These are phyloP conservation scores for Poronia punctata DNA, from an alignment of 495 filamentous ascomycete species.

Conservation along the genomic window DNA sequence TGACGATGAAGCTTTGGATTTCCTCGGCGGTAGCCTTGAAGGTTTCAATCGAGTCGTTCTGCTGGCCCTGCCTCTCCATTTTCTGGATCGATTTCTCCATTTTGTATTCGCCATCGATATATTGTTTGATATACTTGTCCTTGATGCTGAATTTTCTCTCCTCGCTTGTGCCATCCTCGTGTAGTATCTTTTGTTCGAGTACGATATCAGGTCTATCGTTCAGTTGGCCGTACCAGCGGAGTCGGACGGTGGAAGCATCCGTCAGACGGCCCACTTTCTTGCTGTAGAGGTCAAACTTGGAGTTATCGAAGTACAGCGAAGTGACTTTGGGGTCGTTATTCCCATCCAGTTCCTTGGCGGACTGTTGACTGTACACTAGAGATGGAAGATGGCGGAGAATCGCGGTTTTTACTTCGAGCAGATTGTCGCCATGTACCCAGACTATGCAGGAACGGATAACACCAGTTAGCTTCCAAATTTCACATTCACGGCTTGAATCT, in stretches of 20 bases:
- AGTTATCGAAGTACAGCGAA: constrained; percentile 90
- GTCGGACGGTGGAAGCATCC: constrained; percentile 73
- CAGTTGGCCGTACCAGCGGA: constrained; percentile 90
- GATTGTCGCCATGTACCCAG: constrained; percentile 92
- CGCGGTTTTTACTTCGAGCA: constrained; percentile 91
- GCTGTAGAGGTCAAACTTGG: constrained; percentile 75
- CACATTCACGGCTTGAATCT: neutral
- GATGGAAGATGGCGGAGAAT: constrained; percentile 85
- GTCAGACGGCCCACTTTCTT: constrained; percentile 72
- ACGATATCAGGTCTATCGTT: constrained; percentile 67
- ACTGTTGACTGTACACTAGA: constrained; percentile 84
- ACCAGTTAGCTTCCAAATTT: constrained; percentile 10
- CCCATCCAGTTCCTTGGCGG: constrained; percentile 66
- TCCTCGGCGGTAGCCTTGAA: constrained; percentile 67
- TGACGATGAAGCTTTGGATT: constrained; percentile 73
- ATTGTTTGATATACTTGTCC: constrained; percentile 85
- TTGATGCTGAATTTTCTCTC: constrained; percentile 81
- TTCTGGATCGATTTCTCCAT: constrained; percentile 87
- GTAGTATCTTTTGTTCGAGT: constrained; percentile 82
- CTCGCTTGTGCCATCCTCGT: constrained; percentile 63
- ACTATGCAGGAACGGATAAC: constrained; percentile 48
- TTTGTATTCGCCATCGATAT: constrained; percentile 78
- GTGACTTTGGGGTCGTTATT: constrained; percentile 85
- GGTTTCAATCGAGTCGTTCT: constrained; percentile 54
- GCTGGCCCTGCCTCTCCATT: constrained; percentile 60